Evolutionary conservation across 164 flowering plant genomes (phyloP), one percentile per base, ranked within the genome.

Genomic region (grape (Vitis vinifera)): DNA sequence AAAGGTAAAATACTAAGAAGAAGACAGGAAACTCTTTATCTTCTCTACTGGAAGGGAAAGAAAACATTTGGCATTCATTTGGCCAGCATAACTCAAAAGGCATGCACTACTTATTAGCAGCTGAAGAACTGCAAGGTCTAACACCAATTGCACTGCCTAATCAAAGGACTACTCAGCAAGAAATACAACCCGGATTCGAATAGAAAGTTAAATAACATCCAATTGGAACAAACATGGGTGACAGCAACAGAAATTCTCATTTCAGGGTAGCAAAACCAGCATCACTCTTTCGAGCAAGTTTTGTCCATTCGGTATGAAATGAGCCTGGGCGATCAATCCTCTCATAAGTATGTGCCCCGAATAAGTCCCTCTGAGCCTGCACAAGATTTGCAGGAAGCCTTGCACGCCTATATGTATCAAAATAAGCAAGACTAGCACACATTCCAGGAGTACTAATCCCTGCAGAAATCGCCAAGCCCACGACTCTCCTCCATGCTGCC

Each of bases 321-420:
- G 85, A 17, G 1, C 87, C 87, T 0, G 83, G 79, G 62, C 79
- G 82, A 69, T 84, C 87, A 57, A 78, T 64, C 71, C 87, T 64
- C 76, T 84, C 83, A 53, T 84, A 84, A 3, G 87, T 84, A 66
- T 84, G 87, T 1, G 87, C 87, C 56, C 87, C 87, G 51, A 84
- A 84, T 74, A 82, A 75, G 69, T 84, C 87, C 67, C 87, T 76
- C 71, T 84, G 87, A n/a, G 87, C 87, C 76, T 84, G 87, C 14
- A 84, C 83, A 49, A 84, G 85, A 48, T 84, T 84, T 0, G 87
- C 85, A 2, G 87, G 85, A 8, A 82, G 80, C 68, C 87, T 71
- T 3, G 82, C 82, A 1, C 87, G 76, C 79, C 85, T 73, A 23
- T 84, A 84, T 5, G 87, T 82, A 47, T 84, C 87, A 19, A 84